phyloP scores from a whole-genome alignment of 2,329 filamentous ascomycete species.

The Xenoacremonium recifei region DNA sequence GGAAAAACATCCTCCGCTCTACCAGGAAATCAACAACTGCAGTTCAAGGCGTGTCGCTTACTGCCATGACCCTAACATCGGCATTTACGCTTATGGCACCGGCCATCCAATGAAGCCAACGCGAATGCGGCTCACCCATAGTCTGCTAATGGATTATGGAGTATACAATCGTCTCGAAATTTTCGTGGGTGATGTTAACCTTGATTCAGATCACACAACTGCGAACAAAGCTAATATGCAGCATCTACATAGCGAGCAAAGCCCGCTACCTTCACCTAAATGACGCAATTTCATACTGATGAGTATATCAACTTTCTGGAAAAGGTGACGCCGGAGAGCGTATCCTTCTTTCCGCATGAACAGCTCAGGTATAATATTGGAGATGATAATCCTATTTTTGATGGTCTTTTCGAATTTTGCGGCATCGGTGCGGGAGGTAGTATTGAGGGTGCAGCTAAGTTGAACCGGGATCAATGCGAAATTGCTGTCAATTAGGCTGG shows the following conservation, averaged over 20 bases:
- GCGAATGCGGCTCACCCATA: conserved; percentile 90
- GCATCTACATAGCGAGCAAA: conserved; percentile 87
- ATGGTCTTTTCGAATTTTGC: conserved; percentile 96
- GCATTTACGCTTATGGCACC: conserved; percentile 95
- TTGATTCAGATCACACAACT: too few relatives aligned
- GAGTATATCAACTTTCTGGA: conserved; percentile 95
- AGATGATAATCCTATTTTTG: conserved; percentile 96
- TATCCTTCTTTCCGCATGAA: conserved; percentile 89
- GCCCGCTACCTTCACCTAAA: conserved; percentile 83
- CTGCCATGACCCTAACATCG: conserved; percentile 98
- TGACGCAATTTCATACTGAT: conserved; percentile 90
- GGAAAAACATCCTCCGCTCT: too few relatives aligned
- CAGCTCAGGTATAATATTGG: conserved; percentile 93
- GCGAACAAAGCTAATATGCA: conserved; percentile 36
- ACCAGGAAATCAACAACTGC: too few relatives aligned
- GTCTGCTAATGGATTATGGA: conserved; percentile 93
- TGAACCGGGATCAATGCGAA: conserved; percentile 89
- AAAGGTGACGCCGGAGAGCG: conserved; percentile 97
- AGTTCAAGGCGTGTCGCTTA: conserved; percentile 92
- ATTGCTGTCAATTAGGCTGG: conserved; percentile 99
- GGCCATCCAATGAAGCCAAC: conserved; percentile 99
- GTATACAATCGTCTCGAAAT: conserved; percentile 97
- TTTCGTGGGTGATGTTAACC: conserved; percentile 77
- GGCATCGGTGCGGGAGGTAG: conserved; percentile 92
- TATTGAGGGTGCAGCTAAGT: conserved; percentile 86